phyloP scores from a whole-genome alignment of 495 filamentous ascomycete species.

The Aspergillus wentii region DNA sequence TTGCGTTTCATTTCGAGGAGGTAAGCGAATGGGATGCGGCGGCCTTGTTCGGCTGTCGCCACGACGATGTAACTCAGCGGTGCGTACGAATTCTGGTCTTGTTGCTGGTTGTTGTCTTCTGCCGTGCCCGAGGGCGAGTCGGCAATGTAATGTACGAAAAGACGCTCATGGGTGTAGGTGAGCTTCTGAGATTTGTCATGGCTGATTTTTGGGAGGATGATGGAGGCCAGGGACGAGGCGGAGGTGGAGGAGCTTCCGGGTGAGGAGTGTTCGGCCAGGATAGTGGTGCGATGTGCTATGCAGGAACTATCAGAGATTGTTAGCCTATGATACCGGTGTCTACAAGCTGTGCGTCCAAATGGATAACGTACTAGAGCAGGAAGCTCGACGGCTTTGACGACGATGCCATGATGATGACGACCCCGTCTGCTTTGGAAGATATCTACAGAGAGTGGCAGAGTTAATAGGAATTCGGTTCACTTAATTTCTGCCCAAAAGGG shows the following conservation, averaged over 20 bases:
- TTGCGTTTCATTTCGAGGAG: slow-evolving; percentile 86
- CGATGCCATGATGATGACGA: slow-evolving; percentile 61
- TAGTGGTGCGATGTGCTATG: slow-evolving; percentile 85
- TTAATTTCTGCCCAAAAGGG: slow-evolving; percentile 12
- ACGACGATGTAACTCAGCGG: slow-evolving; percentile 85
- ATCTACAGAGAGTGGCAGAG: background rate
- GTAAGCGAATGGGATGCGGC: slow-evolving; percentile 88
- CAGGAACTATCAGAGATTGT: slow-evolving; percentile 64
- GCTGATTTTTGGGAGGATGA: slow-evolving; percentile 92
- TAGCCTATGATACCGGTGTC: slow-evolving; percentile 9
- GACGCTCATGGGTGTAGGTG: slow-evolving; percentile 84
- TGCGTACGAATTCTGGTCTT: slow-evolving; percentile 53
- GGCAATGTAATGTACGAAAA: slow-evolving; percentile 95
- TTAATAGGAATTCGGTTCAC: slow-evolving; percentile 1
- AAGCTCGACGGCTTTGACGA: slow-evolving; percentile 71
- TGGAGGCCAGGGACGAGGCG: slow-evolving; percentile 78
- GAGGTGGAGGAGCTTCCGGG: slow-evolving; percentile 63
- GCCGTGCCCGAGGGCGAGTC: slow-evolving; percentile 65
- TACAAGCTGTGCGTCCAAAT: background rate
- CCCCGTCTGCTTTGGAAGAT: background rate
- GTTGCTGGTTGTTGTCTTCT: slow-evolving; percentile 19
- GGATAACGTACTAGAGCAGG: slow-evolving; percentile 67
- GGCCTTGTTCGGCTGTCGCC: slow-evolving; percentile 67
- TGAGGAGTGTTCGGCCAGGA: slow-evolving; percentile 85
- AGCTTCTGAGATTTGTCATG: slow-evolving; percentile 80